These are phyloP conservation scores for Pontederia crassipes DNA, from an alignment of 176 grass and related monocot genomes.

Conservation along the genomic window DNA sequence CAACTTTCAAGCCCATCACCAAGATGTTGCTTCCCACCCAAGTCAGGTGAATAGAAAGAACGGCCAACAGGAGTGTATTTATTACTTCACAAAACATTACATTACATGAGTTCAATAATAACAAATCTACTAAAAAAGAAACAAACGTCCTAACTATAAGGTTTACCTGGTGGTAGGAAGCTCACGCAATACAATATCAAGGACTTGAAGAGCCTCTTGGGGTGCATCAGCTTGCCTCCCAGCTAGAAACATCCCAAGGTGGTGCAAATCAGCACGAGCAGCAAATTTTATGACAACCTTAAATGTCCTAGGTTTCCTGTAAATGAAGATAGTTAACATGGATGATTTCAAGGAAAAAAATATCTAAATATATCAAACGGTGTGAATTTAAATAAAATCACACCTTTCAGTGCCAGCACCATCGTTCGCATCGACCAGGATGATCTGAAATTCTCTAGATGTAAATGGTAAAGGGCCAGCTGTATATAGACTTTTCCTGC, in stretches of 20 bases:
- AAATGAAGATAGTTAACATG: no score
- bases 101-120: no score
- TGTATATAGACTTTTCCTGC: constrained; percentile 43
- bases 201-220: constrained; percentile 1
- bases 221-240: constrained; percentile 3
- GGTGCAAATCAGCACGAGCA: constrained; percentile 1
- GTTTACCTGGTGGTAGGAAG: neutral
- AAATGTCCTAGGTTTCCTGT: neutral
- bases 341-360: no score
- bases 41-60: constrained; percentile 5
- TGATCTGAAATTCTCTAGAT: constrained; percentile 30
- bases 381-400: no score
- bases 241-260: constrained; percentile 7
- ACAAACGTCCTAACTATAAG: no score
- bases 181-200: constrained; percentile 9
- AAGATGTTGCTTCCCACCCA: neutral
- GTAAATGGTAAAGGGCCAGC: constrained; percentile 38
- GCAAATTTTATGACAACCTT: constrained; percentile 8
- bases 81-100: neutral
- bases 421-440: constrained; percentile 4
- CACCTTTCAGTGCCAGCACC: neutral
- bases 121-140: no score
- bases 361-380: no score
- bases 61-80: neutral
- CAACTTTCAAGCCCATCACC: constrained; percentile 10